These are phyloP conservation scores for Nidularia sp. DNA, from an alignment of 768 basidiomycete genomes.

Conservation along the genomic window DNA sequence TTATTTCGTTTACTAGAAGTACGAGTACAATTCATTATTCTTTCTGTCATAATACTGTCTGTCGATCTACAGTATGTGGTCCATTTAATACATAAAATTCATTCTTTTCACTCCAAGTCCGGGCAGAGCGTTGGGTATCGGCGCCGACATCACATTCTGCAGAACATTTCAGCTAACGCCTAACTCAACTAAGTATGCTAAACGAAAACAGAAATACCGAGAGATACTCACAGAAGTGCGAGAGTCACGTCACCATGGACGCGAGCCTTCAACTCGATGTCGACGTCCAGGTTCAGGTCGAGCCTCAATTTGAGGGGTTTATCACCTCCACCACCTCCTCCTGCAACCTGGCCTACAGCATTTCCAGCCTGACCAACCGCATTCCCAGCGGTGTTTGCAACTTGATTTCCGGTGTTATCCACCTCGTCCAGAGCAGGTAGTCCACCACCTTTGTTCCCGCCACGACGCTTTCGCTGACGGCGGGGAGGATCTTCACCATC, in stretches of 20 bases:
- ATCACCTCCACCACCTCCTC: constrained; percentile 7
- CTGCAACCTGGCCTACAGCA: constrained; percentile 3
- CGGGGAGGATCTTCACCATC: constrained; percentile 3
- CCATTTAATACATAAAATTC: too few species aligned
- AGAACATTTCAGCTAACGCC: constrained; percentile 1
- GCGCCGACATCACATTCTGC: neutral
- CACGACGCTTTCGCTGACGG: constrained; percentile 6
- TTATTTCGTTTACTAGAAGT: too few species aligned
- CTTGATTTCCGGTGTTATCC: constrained; percentile 5
- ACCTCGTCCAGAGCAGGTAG: constrained; percentile 15
- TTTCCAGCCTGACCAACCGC: constrained; percentile 4
- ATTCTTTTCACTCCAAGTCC: too few species aligned
- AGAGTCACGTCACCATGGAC: constrained; percentile 28
- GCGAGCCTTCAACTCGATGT: constrained; percentile 26
- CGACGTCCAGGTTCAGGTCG: constrained; percentile 28
- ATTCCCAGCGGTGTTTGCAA: constrained; percentile 9
- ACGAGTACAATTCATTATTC: too few species aligned
- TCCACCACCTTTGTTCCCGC: constrained; percentile 7
- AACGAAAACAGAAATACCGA: neutral
- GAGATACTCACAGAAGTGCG: constrained; percentile 19
- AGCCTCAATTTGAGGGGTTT: constrained; percentile 22
- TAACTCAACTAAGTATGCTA: neutral
- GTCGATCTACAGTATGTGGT: too few species aligned
- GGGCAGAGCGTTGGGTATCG: too few species aligned
- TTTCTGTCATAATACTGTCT: too few species aligned